A percentile compares a stretch with the other conserved stretches of the same genome.
Conservation (phyloP, 495 filamentous ascomycete species). For the Neurospora sp. region DNA sequence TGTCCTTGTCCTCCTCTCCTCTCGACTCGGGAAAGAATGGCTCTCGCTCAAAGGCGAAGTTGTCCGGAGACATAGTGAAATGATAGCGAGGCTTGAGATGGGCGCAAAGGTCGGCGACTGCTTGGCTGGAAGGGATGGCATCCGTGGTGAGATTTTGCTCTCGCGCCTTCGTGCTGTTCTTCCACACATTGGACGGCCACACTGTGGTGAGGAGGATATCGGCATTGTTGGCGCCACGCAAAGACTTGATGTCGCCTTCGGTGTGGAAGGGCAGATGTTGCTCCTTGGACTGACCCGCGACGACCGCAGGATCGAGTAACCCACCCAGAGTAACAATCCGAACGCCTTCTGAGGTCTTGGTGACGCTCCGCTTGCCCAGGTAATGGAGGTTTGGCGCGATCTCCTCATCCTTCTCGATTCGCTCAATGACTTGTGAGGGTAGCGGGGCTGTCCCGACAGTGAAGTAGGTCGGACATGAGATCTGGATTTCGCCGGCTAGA, state of each 20-base stretch:
- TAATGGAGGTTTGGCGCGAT: conserved; percentile 82
- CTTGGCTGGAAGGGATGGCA: conserved; percentile 25
- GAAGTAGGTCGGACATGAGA: conserved; percentile 83
- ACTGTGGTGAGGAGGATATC: conserved; percentile 80
- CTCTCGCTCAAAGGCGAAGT: conserved; percentile 78
- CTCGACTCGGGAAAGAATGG: conserved; percentile 64
- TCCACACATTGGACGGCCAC: conserved; percentile 69
- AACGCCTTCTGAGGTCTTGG: conserved; percentile 85
- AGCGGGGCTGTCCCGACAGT: conserved; percentile 59
- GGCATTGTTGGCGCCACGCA: conserved; percentile 61
- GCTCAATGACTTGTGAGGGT: conserved; percentile 57
- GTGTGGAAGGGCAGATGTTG: conserved; percentile 60
- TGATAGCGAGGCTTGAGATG: conserved; percentile 81
- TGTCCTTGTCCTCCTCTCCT: conserved; percentile 19
- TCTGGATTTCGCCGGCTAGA: conserved; percentile 55
- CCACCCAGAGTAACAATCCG: conserved; percentile 77
- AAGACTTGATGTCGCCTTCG: conserved; percentile 60
- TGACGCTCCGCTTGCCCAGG: conserved; percentile 71
- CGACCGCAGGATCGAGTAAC: conserved; percentile 41
- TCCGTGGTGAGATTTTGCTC: conserved; percentile 35
- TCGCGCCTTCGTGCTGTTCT: conserved; percentile 35
- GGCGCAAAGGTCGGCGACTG: conserved; percentile 64
- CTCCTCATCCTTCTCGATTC: conserved; percentile 61
- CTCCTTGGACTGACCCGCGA: conserved; percentile 46
- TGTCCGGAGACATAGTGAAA: conserved; percentile 54